Base-by-base conservation (phyloP, 2,329 filamentous ascomycete genomes). In the Xylariaceae sp. region DNA sequence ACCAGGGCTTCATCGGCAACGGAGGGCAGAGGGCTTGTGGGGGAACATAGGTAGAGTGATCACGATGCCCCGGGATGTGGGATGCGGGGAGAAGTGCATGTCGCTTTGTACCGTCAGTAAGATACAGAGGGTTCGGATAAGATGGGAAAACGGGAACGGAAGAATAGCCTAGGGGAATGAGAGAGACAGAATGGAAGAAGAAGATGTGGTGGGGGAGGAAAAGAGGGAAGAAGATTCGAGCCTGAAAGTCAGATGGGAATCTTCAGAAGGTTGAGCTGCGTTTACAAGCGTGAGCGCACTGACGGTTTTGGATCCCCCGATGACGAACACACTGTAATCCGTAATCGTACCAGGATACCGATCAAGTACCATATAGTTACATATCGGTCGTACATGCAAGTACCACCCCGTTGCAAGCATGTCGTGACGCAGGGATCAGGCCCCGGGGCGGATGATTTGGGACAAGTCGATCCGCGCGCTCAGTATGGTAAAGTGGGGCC, bases 61-160 rank as follows among this genome's bases (percentile, higher is more conserved):
- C 66, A 67, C 66, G 64, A 67, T 68, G 66, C 67, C 68, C 68
- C 68, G 64, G 61, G 53, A 61, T 56, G 62, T 57, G 65, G 67
- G 66, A 69, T 67, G 69, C 68, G 67, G 68, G 69, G 68, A 68
- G 67, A 67, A 64, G 68, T 49, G 69, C 69, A 71, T 71, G 64
- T 69, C 68, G 68, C 63, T 64, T 11, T 55, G 62, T 61, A 65
- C 63, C 55, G 63, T 58, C 55, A 63, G 61, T 30, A 13, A 23
- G 56, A 54, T 49, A 10, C 4, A 30, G 23, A 35, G 13, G 35
- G 35, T 8, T 17, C 17, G 17, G 15, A 6, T 15, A 45, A 34
- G 52, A 49, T 18, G 30, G 30, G 48, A 30, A 11, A 45, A 35
- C 30, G 51, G 44, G 13, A 23, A 34, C 23, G 10, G 8, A 41